phyloP scores from a whole-genome alignment of 768 basidiomycete genomes.

The Lactarius hatsudake region DNA sequence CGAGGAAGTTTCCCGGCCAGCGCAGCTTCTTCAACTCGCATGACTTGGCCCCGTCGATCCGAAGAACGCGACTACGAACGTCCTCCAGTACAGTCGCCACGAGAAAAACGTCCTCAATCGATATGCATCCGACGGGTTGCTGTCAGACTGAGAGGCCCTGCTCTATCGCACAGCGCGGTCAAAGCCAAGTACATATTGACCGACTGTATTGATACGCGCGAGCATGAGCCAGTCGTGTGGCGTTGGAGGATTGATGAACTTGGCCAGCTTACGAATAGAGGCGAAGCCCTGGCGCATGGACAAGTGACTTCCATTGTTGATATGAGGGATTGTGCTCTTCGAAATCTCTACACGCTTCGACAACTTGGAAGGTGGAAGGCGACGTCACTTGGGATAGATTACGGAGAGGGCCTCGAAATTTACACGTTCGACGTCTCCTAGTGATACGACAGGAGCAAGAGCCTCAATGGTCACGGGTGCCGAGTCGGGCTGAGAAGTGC shows the following conservation, averaged over 20 bases:
- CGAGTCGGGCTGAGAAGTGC: conserved; percentile 9
- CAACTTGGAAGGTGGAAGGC: background rate
- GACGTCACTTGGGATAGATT: conserved; percentile 15
- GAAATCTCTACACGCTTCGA: background rate
- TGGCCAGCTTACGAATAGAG: conserved; percentile 27
- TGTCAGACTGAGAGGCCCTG: background rate
- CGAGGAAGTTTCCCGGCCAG: background rate
- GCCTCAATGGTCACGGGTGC: conserved; percentile 5
- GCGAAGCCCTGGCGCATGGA: conserved; percentile 33
- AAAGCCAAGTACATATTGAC: conserved; percentile 12
- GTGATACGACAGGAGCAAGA: background rate
- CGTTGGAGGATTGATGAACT: background rate
- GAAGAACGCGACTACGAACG: background rate
- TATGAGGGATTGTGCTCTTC: conserved; percentile 12
- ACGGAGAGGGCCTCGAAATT: conserved; percentile 15
- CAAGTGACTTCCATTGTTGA: conserved; percentile 30
- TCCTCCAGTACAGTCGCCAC: conserved; percentile 7
- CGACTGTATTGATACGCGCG: conserved; percentile 3
- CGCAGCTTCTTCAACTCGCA: background rate
- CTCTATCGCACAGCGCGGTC: background rate
- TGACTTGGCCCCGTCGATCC: background rate
- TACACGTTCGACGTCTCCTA: conserved; percentile 9
- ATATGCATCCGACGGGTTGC: conserved; percentile 2
- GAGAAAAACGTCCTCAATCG: conserved; percentile 8
- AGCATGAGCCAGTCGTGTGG: conserved; percentile 14